Conservation (phyloP, 73 alveolate species). For the Chromera velia region DNA sequence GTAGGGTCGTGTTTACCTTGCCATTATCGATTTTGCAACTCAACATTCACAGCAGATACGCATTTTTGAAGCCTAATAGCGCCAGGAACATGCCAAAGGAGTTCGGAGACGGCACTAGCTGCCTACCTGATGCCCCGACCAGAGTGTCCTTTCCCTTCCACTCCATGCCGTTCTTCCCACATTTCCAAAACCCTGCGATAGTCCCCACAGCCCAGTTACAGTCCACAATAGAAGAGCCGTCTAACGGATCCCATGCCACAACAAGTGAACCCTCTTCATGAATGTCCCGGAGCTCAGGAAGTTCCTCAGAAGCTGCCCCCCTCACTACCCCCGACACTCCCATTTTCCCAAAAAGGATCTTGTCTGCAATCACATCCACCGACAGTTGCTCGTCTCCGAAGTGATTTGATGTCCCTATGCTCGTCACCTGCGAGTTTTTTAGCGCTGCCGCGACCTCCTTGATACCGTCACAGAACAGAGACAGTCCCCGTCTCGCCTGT, state of each 20-base stretch:
- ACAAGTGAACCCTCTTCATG: background rate
- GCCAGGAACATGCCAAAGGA: too few species aligned
- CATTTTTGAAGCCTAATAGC: too few species aligned
- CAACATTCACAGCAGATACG: too few species aligned
- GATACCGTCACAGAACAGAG: too few species aligned
- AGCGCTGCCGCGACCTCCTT: background rate
- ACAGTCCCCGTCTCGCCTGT: too few species aligned
- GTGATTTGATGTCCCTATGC: conserved; percentile 20
- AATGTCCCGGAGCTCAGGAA: conserved; percentile 6
- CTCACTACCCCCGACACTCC: background rate
- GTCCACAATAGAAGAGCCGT: conserved; percentile 41
- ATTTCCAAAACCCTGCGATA: conserved; percentile 38
- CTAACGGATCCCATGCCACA: conserved; percentile 14
- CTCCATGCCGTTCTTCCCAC: background rate
- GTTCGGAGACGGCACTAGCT: too few species aligned
- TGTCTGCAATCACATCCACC: conserved; percentile 45
- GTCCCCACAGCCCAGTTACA: conserved; percentile 51
- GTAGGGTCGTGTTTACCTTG: too few species aligned
- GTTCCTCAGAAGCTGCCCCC: conserved; percentile 14
- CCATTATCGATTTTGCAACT: too few species aligned
- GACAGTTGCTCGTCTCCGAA: conserved; percentile 57
- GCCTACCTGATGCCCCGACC: conserved; percentile 34
- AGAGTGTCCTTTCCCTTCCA: conserved; percentile 1
- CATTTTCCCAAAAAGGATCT: background rate
- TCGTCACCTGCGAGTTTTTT: background rate